Evolutionary conservation across 2,329 filamentous ascomycete species (phyloP).

Genomic region (Trichoderma atrobrunneum): DNA sequence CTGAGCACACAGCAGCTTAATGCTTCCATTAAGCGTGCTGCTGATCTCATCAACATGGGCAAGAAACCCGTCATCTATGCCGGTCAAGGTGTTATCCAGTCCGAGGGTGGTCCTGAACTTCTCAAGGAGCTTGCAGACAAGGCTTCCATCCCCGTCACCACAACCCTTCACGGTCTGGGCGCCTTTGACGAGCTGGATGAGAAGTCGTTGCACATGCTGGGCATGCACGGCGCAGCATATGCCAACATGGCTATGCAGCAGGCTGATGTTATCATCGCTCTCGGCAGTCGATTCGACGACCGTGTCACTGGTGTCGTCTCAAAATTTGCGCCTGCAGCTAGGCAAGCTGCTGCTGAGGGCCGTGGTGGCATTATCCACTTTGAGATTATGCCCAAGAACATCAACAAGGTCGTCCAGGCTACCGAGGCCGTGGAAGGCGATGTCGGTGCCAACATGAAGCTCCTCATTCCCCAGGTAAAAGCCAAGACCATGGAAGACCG

Average conservation of each 20-base stretch:
- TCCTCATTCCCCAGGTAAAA: constrained; percentile 71
- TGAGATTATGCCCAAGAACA: constrained; percentile 99
- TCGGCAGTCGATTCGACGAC: constrained; percentile 93
- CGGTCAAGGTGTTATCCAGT: constrained; percentile 81
- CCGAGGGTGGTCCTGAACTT: constrained; percentile 72
- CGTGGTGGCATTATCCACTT: constrained; percentile 96
- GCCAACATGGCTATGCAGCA: constrained; percentile 99
- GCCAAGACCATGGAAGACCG: constrained; percentile 61
- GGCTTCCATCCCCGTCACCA: constrained; percentile 88
- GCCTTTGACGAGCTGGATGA: constrained; percentile 89
- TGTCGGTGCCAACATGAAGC: constrained; percentile 72
- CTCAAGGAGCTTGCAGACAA: constrained; percentile 88
- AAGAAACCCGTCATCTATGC: constrained; percentile 97
- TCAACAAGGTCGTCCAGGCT: constrained; percentile 98
- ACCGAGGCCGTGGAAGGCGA: constrained; percentile 95
- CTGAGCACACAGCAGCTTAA: constrained; percentile 70
- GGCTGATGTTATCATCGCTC: constrained; percentile 90
- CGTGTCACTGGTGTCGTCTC: constrained; percentile 79
- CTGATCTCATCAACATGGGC: constrained; percentile 77
- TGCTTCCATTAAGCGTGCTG: constrained; percentile 71
- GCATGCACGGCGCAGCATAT: constrained; percentile 96
- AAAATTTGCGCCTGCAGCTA: constrained; percentile 88
- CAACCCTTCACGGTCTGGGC: constrained; percentile 89
- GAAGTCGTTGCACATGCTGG: constrained; percentile 96
- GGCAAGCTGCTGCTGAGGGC: constrained; percentile 76